Percentiles rank a stretch among this genome's conserved stretches.
Conservation (phyloP, 495 filamentous ascomycete species). For the Amphirosellinia nigrospora region DNA sequence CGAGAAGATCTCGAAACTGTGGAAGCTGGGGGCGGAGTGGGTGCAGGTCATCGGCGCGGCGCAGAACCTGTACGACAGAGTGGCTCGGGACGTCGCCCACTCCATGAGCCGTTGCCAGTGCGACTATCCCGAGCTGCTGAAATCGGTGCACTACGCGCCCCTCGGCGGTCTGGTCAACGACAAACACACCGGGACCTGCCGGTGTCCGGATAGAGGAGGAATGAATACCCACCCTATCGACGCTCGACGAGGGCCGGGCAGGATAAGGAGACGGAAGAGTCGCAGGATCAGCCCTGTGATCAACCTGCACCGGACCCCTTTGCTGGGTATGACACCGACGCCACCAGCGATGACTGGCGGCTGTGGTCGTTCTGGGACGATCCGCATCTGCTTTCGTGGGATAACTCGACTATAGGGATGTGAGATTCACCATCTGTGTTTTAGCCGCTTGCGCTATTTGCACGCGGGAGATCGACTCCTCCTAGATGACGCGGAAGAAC, state of each 20-base stretch:
- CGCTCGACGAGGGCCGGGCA: neutral
- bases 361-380: conserved; percentile 22
- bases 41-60: conserved; percentile 9
- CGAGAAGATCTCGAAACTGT: conserved; percentile 14
- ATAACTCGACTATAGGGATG: conserved; percentile 12
- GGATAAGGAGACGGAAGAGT: neutral
- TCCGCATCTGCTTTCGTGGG: conserved; percentile 18
- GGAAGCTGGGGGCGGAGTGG: conserved; percentile 19
- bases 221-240: neutral
- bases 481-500: neutral
- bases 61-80: conserved; percentile 15
- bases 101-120: conserved; percentile 7
- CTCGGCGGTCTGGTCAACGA: conserved; percentile 7
- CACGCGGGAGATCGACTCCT: neutral
- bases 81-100: neutral
- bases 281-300: neutral
- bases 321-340: neutral
- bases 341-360: conserved; percentile 17
- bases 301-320: conserved; percentile 1
- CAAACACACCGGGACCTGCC: neutral
- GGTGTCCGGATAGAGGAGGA: neutral
- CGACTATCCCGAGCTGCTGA: conserved; percentile 16
- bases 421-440: neutral
- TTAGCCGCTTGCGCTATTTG: neutral
- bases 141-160: conserved; percentile 19